A percentile compares a stretch with the other conserved stretches of the same genome.
Evolutionary conservation across 495 filamentous ascomycete species (phyloP).

Genomic region (Podospora pseudopauciseta): DNA sequence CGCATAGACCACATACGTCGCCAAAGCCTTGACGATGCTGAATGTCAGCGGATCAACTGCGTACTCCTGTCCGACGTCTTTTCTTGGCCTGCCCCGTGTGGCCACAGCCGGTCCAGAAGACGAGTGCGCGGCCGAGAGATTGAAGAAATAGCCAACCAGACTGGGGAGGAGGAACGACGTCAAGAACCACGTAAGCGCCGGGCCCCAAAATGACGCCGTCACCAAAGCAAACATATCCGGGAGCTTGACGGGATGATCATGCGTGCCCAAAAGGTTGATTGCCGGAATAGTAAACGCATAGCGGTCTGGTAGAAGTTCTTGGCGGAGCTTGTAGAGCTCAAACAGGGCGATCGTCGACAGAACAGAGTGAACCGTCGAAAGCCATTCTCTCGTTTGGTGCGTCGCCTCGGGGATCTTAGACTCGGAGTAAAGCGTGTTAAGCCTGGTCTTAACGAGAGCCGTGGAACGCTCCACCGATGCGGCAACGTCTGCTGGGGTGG

Average conservation of each 20-base stretch:
- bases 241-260: slow-evolving; percentile 53
- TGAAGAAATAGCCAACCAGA: slow-evolving; percentile 78
- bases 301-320: slow-evolving; percentile 60
- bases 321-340: slow-evolving; percentile 60
- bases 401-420: slow-evolving; percentile 53
- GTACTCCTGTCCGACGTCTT: slow-evolving; percentile 36
- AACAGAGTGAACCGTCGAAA: slow-evolving; percentile 64
- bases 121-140: slow-evolving; percentile 56
- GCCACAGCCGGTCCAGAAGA: slow-evolving; percentile 22
- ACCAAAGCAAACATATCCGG: slow-evolving; percentile 83
- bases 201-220: slow-evolving; percentile 75
- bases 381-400: slow-evolving; percentile 58
- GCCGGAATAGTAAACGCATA: slow-evolving; percentile 69
- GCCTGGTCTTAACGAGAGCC: slow-evolving; percentile 54
- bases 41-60: slow-evolving; percentile 82
- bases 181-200: slow-evolving; percentile 70
- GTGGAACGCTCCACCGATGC: slow-evolving; percentile 75
- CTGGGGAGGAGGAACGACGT: slow-evolving; percentile 68
- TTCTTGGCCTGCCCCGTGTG: slow-evolving; percentile 24
- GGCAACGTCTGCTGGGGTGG: slow-evolving; percentile 81
- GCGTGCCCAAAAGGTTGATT: slow-evolving; percentile 49
- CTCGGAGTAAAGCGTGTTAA: slow-evolving; percentile 46
- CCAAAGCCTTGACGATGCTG: slow-evolving; percentile 77
- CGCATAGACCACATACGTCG: slow-evolving; percentile 74
- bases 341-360: slow-evolving; percentile 60